Evolutionary conservation across 1,284 basidiomycete genomes (phyloP).

Genomic region (Puccinia horiana): DNA sequence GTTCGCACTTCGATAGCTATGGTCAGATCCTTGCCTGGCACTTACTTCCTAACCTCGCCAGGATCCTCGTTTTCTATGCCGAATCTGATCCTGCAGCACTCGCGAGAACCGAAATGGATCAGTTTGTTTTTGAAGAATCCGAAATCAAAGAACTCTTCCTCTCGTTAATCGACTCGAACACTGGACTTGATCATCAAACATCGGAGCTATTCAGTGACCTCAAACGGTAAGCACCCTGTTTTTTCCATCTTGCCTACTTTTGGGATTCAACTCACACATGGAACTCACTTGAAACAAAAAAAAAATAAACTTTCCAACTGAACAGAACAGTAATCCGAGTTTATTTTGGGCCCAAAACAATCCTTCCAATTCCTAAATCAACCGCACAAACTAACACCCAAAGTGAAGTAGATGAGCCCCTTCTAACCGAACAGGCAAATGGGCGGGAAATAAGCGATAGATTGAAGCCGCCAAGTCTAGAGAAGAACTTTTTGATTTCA

Average conservation of each 20-base stretch:
- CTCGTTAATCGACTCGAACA: not conserved
- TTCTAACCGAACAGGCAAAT: not conserved
- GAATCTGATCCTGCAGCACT: not conserved
- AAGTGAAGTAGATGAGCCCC: slow-evolving; percentile 65
- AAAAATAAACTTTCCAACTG: not conserved
- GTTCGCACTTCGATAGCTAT: slow-evolving; percentile 40
- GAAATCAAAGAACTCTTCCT: slow-evolving; percentile 21
- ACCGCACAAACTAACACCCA: not conserved
- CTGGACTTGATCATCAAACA: not conserved
- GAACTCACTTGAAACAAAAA: not conserved
- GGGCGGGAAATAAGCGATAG: slow-evolving; percentile 54
- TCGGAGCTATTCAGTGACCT: not conserved
- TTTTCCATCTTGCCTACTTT: not conserved
- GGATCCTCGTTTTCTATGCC: slow-evolving; percentile 37
- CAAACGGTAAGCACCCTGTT: not conserved
- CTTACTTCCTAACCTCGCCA: slow-evolving; percentile 13
- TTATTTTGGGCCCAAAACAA: slow-evolving; percentile 28
- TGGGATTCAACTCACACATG: not conserved
- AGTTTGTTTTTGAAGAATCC: slow-evolving; percentile 28
- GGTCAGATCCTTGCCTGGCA: slow-evolving; percentile 22
- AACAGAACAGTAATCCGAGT: slow-evolving; percentile 39
- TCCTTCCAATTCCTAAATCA: not conserved
- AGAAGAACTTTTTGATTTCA: slow-evolving; percentile 95
- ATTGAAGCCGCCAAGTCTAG: slow-evolving; percentile 73
- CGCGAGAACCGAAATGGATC: slow-evolving; percentile 38